phyloP scores from a whole-genome alignment of 495 filamentous ascomycete genomes.

The Talaromyces wortmannii region DNA sequence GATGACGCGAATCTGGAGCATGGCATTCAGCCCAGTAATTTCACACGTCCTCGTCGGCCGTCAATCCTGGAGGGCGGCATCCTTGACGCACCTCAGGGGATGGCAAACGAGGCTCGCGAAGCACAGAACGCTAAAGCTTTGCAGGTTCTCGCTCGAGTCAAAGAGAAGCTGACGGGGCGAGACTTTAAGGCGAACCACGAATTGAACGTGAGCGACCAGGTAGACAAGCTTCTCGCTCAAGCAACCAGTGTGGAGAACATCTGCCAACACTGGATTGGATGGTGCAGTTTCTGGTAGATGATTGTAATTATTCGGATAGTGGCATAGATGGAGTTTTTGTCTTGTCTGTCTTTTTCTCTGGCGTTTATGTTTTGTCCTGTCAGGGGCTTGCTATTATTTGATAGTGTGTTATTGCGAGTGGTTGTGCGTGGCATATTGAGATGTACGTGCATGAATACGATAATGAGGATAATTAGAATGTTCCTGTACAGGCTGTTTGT shows the following conservation, averaged over 20 bases:
- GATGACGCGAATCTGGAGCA: conserved; percentile 50
- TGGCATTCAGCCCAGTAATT: conserved; percentile 37
- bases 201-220: conserved; percentile 78
- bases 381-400: no score
- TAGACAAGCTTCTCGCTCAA: conserved; percentile 88
- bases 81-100: conserved; percentile 41
- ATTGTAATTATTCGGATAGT: background rate
- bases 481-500: no score
- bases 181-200: conserved; percentile 66
- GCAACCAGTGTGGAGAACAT: conserved; percentile 96
- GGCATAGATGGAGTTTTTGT: background rate
- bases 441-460: no score
- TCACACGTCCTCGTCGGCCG: conserved; percentile 38
- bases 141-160: conserved; percentile 84
- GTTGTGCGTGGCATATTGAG: no score
- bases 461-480: no score
- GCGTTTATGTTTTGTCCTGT: background rate
- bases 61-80: conserved; percentile 46
- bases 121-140: conserved; percentile 89
- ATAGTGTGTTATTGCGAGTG: no score
- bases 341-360: background rate
- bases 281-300: conserved; percentile 84
- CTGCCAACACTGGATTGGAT: conserved; percentile 97
- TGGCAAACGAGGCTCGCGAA: conserved; percentile 52
- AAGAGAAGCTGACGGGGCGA: conserved; percentile 81